A percentile compares a stretch with the other conserved stretches of the same genome.
Evolutionary conservation across 495 filamentous ascomycete genomes (phyloP).

Genomic region (Aspergillus olivimuriae): DNA sequence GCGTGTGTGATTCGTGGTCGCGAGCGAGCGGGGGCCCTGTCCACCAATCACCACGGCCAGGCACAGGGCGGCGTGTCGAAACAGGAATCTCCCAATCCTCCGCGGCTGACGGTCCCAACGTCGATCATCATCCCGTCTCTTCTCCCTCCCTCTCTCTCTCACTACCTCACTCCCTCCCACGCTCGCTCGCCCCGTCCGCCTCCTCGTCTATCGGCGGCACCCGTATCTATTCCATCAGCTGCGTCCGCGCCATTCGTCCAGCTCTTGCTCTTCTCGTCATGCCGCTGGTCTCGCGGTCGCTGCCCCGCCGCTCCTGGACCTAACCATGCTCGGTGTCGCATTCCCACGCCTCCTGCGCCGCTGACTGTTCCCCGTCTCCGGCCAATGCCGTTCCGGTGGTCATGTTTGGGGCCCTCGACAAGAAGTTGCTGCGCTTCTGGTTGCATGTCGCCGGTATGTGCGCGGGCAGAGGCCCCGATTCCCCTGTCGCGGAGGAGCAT

Average conservation of each 20-base stretch:
- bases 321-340: background rate
- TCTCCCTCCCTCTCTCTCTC: background rate
- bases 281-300: background rate
- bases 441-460: background rate
- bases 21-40: background rate
- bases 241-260: background rate
- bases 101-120: background rate
- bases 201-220: background rate
- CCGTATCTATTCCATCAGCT: background rate
- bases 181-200: background rate
- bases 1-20: background rate
- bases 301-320: background rate
- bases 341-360: background rate
- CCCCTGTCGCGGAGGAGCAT: too few relatives aligned
- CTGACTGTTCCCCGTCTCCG: too few relatives aligned
- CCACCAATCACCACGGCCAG: background rate
- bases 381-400: too few relatives aligned
- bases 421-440: background rate
- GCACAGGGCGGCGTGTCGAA: too few relatives aligned
- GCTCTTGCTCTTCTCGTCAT: background rate
- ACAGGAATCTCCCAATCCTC: too few relatives aligned
- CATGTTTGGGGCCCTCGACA: background rate
- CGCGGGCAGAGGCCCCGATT: too few relatives aligned
- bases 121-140: background rate
- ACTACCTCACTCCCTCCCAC: background rate